Percentiles rank a stretch among this genome's conserved stretches.
These are phyloP conservation scores for Geosmithia putterillii DNA, from an alignment of 2,329 filamentous ascomycete species.

Conservation along the genomic window DNA sequence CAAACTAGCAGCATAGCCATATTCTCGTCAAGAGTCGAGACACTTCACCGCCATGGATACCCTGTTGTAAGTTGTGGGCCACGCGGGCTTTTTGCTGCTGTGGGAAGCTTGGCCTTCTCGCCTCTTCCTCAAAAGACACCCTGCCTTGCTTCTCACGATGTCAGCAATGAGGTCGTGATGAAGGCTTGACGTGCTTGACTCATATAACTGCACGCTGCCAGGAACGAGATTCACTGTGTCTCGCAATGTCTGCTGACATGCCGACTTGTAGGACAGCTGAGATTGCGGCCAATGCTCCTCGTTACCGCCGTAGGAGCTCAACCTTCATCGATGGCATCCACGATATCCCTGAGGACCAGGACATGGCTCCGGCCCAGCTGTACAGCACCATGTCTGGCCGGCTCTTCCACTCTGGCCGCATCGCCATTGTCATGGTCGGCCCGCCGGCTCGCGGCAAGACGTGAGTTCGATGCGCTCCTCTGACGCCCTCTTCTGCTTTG, in stretches of 20 bases:
- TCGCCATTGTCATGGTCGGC: constrained; percentile 94
- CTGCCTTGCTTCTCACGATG: too few species aligned
- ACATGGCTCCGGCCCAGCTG: constrained; percentile 88
- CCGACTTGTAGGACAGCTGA: constrained; percentile 61
- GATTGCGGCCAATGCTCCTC: constrained; percentile 79
- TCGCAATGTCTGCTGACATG: constrained; percentile 9
- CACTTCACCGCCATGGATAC: constrained; percentile 39
- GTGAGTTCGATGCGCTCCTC: constrained; percentile 29
- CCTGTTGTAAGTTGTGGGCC: constrained; percentile 45
- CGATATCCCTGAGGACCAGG: constrained; percentile 68
- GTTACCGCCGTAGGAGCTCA: constrained; percentile 84
- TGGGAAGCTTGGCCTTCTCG: too few species aligned
- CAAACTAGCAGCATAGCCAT: background rate
- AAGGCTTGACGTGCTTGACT: background rate
- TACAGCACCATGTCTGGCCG: constrained; percentile 97
- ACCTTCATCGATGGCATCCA: constrained; percentile 97
- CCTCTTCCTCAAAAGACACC: background rate
- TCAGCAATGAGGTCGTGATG: too few species aligned
- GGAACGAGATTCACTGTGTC: too few species aligned
- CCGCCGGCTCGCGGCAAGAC: constrained; percentile 93
- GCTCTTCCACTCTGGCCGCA: constrained; percentile 91
- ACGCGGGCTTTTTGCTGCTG: background rate
- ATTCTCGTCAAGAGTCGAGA: background rate
- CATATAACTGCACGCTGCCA: background rate
- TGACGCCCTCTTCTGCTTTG: background rate